A percentile compares a stretch with the other conserved stretches of the same genome.
Evolutionary conservation across 148 eudicot genomes (phyloP).

Genomic region (Linanthus parryae): DNA sequence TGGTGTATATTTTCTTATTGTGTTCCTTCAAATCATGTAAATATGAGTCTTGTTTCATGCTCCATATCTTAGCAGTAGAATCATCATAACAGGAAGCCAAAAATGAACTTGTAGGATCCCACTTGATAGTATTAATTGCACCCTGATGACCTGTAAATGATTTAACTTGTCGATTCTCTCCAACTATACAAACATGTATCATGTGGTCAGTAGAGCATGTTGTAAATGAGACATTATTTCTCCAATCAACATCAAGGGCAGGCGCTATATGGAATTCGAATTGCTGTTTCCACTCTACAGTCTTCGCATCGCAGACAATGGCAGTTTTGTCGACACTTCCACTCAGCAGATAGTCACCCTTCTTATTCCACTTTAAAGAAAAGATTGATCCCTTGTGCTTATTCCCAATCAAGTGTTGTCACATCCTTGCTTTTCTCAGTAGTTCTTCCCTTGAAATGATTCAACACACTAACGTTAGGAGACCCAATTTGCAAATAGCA

Average conservation of each 20-base stretch:
- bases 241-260: constrained; percentile 76
- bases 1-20: constrained; percentile 58
- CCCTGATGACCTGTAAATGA: constrained; percentile 74
- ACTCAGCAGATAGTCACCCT: constrained; percentile 67
- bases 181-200: constrained; percentile 71
- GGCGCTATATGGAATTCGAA: constrained; percentile 73
- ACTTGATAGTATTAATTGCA: constrained; percentile 74
- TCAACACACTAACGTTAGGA: constrained; percentile 41
- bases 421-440: constrained; percentile 70
- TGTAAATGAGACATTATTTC: constrained; percentile 68
- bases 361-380: constrained; percentile 72
- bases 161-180: constrained; percentile 47
- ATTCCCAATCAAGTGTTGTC: constrained; percentile 76
- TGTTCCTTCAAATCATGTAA: constrained; percentile 61
- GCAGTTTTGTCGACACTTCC: constrained; percentile 72
- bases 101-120: constrained; percentile 71
- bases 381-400: constrained; percentile 58
- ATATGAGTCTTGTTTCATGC: constrained; percentile 48
- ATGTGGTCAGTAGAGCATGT: constrained; percentile 64
- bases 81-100: constrained; percentile 84
- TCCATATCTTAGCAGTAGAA: constrained; percentile 71
- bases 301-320: constrained; percentile 68
- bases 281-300: constrained; percentile 46
- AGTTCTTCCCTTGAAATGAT: constrained; percentile 53
- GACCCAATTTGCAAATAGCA: constrained; percentile 26